A percentile compares a stretch with the other conserved stretches of the same genome.
Conservation (phyloP, 805 yeast genomes). For the Komagataella pseudopastoris region DNA sequence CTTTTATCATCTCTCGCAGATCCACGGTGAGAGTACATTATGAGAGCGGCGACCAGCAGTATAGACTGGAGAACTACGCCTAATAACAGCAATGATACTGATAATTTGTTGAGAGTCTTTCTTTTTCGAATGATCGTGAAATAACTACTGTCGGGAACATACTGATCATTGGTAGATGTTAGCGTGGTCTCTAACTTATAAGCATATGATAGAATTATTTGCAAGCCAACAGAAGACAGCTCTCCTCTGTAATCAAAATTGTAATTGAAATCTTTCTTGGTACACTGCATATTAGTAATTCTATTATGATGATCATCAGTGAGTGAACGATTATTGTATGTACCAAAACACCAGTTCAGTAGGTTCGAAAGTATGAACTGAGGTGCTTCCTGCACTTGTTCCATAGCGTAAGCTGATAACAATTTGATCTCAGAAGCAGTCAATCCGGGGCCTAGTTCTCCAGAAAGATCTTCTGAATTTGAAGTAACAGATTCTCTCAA, state of each 20-base stretch:
- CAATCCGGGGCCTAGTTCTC: slow-evolving; percentile 8
- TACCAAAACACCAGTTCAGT: slow-evolving; percentile 32
- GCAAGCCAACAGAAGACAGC: slow-evolving; percentile 24
- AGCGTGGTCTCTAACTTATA: slow-evolving; percentile 13
- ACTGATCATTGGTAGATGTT: slow-evolving; percentile 6
- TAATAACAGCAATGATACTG: slow-evolving; percentile 16
- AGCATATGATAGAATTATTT: slow-evolving; percentile 34
- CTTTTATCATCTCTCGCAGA: slow-evolving; percentile 18
- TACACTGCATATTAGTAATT: slow-evolving; percentile 7
- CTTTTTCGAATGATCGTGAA: slow-evolving; percentile 8
- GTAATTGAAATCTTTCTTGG: slow-evolving; percentile 8
- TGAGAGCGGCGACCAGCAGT: slow-evolving; percentile 15
- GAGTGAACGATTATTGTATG: slow-evolving; percentile 12
- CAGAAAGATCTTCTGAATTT: slow-evolving; percentile 11
- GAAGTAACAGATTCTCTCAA: slow-evolving; percentile 16
- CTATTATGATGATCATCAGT: slow-evolving; percentile 3
- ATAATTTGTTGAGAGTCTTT: slow-evolving; percentile 11
- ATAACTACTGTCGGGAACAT: slow-evolving; percentile 14
- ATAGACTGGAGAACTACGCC: slow-evolving; percentile 16
- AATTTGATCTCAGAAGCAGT: slow-evolving; percentile 36
- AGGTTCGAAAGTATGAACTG: slow-evolving; percentile 28
- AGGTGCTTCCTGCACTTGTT: slow-evolving; percentile 32
- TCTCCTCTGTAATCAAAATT: slow-evolving; percentile 32
- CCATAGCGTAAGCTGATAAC: slow-evolving; percentile 29
- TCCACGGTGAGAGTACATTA: slow-evolving; percentile 24